Conservation (phyloP, 2,329 filamentous ascomycete genomes). For the Trichoderma breve region DNA sequence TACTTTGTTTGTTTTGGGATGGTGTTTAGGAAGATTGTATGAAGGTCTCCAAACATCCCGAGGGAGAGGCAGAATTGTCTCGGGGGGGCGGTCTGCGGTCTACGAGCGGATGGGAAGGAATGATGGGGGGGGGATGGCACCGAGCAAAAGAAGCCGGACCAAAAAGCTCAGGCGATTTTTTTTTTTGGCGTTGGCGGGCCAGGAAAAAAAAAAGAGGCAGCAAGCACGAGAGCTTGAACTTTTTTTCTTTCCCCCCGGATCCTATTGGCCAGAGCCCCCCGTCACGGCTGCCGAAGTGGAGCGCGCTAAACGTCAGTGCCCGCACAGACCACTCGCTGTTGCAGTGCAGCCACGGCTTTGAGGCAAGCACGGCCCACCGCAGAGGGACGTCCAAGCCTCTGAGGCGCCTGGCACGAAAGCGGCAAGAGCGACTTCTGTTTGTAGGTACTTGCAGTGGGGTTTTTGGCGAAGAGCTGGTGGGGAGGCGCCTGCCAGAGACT, state of each 20-base stretch:
- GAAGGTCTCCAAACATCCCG: slow-evolving; percentile 10
- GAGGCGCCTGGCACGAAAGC: neutral
- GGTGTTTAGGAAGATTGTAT: slow-evolving; percentile 9
- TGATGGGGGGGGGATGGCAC: slow-evolving; percentile 6
- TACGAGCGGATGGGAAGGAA: slow-evolving; percentile 23
- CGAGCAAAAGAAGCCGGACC: slow-evolving; percentile 9
- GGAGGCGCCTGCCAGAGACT: neutral
- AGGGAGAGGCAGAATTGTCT: slow-evolving; percentile 25
- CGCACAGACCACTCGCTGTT: slow-evolving; percentile 19
- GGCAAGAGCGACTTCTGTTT: slow-evolving; percentile 15
- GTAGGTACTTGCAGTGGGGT: neutral
- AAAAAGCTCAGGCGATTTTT: slow-evolving; percentile 27
- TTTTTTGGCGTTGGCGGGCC: slow-evolving; percentile 27
- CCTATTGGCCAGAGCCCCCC: slow-evolving; percentile 36
- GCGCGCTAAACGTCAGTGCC: slow-evolving; percentile 33
- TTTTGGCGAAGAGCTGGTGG: slow-evolving; percentile 2
- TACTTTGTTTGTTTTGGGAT: slow-evolving; percentile 17
- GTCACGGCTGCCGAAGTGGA: slow-evolving; percentile 38
- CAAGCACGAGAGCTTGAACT: slow-evolving; percentile 38
- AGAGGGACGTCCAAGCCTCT: neutral
- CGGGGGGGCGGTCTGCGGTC: slow-evolving; percentile 30
- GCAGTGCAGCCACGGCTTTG: slow-evolving; percentile 19
- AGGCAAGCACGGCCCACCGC: slow-evolving; percentile 14
- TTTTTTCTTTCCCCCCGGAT: slow-evolving; percentile 35
- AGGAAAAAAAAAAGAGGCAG: slow-evolving; percentile 24